Evolutionary conservation across 1,284 basidiomycete genomes (phyloP), one percentile per base, ranked within the genome.

Genomic region (Puccinia horiana): DNA sequence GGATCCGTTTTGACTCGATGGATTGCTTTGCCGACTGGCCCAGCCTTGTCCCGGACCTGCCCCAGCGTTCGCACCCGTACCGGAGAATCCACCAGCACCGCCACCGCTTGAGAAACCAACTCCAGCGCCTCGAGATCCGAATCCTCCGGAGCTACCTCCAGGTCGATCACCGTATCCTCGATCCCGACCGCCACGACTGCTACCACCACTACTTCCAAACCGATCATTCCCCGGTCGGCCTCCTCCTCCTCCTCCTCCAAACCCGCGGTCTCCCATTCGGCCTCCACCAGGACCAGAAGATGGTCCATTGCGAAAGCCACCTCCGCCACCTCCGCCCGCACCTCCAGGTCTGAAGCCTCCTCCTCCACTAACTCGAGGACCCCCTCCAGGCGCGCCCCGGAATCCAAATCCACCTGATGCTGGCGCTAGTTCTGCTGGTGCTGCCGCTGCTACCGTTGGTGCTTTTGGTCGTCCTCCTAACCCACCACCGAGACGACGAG

Each of bases 391-490:
- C 12, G 86, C 85, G 18, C 85, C 80, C 29, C 80, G 72, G 35
- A 81, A 81, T 20, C 79, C 79, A 61, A 81, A 76, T 20, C 85
- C 78, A 65, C 84, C 83, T 54, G 83, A 84, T n/a, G 63, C 20
- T 75, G 70, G 29, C 1, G 73, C 47, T 14, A 72, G 52, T 4
- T 72, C 70, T 44, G 78, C 49, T 23, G 47, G 67, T 20, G 80
- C 80, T 40, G 52, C 80, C 40, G 52, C 54, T 4, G 72, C 42
- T 32, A 63, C 72, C 29, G 49, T 85, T 26, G 91, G 90, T 4
- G 93, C 93, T 87, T 97, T 97, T n/a, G 94, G 93, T 76, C 93
- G 90, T 18, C 96, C 97, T 29, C 97, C 97, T 35, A 99, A 90
- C 0, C 97, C 97, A 23, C 96, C 97, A 35, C 96, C 97, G 0